Base-by-base conservation (phyloP, 2,329 filamentous ascomycete genomes). In the Epichloe sibirici region DNA sequence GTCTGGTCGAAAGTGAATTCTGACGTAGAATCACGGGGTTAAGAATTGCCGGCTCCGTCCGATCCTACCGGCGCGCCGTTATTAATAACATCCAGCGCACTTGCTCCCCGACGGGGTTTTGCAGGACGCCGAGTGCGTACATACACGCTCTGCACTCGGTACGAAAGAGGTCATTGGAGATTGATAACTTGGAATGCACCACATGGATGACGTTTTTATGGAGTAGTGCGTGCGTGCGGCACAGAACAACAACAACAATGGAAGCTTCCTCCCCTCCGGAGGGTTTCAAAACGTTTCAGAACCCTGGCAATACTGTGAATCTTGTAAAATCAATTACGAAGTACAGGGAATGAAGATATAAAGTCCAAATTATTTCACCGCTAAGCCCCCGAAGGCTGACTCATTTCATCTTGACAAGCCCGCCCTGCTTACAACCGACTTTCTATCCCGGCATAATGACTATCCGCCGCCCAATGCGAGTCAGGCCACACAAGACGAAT, bases 401-500 rank as follows among this genome's bases (percentile, higher is more conserved):
- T 38, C 37, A 38, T 38, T 38, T n/a, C 37, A 6, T 12, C 37
- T 1, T 7, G 37, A 39, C 37, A n/a, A 6, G 15, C 37, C 5
- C 15, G 15, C 37, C 5, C 15, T 21, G 11, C 59, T 74, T 76
- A 95, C 69, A 96, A 71, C 59, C 87, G 81, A 67, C 86, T 90
- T 70, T 95, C 88, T 55, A 93, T 74, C 45, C 81, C 78, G 54
- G 82, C 77, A 68, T 82, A 76, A 53, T 71, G 79, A 61, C 82
- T 78, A 63, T 89, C 82, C 55, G 84, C 83, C 21, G 88, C 86
- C 86, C 90, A 95, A 60, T 86, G 80, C 42, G 80, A 83, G 61
- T 95, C 88, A 2, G 93, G 93, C 93, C 93, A 98, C 58, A 98
- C 85, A 57, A 86, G 76, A 54, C 85, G 82, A 66, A 98, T 83